These are phyloP conservation scores for Colletotrichum lini DNA, from an alignment of 2,329 filamentous ascomycete genomes.

Conservation along the genomic window DNA sequence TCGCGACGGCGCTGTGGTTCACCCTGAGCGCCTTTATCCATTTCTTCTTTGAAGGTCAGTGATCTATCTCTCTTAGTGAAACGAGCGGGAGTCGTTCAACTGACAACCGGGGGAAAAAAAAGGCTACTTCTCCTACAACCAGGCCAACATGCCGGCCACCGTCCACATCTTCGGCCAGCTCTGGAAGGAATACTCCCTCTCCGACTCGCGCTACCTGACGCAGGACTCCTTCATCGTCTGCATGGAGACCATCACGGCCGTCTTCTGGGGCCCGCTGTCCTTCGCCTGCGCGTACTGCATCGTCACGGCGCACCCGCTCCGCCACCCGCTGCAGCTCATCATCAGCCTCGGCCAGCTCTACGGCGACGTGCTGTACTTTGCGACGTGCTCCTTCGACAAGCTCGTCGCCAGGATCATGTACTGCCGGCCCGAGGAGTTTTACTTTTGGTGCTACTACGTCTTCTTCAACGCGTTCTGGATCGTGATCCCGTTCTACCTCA, in stretches of 20 bases:
- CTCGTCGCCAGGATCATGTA: constrained; percentile 56
- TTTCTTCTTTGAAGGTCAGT: constrained; percentile 58
- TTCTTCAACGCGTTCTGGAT: constrained; percentile 69
- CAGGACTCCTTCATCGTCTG: constrained; percentile 67
- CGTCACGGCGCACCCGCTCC: constrained; percentile 58
- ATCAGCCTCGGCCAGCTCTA: constrained; percentile 66
- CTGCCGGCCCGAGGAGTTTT: constrained; percentile 65
- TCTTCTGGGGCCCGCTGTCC: constrained; percentile 68
- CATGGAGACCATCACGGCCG: constrained; percentile 69
- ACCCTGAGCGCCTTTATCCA: constrained; percentile 74
- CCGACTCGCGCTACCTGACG: constrained; percentile 69
- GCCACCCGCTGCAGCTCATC: constrained; percentile 64
- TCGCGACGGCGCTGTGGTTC: constrained; percentile 80
- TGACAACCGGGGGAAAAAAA: constrained; percentile 25
- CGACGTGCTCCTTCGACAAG: constrained; percentile 61
- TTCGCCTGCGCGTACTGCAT: constrained; percentile 63
- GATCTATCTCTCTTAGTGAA: too few species aligned
- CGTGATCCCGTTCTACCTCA: constrained; percentile 58
- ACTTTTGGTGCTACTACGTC: constrained; percentile 69
- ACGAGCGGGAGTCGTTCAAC: not conserved
- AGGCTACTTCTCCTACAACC: constrained; percentile 66
- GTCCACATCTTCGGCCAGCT: constrained; percentile 65
- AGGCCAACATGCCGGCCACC: constrained; percentile 55
- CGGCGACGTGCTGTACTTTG: constrained; percentile 67
- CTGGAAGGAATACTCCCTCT: constrained; percentile 72